Conservation (phyloP, 164 flowering plant species). For the Santalum album region DNA sequence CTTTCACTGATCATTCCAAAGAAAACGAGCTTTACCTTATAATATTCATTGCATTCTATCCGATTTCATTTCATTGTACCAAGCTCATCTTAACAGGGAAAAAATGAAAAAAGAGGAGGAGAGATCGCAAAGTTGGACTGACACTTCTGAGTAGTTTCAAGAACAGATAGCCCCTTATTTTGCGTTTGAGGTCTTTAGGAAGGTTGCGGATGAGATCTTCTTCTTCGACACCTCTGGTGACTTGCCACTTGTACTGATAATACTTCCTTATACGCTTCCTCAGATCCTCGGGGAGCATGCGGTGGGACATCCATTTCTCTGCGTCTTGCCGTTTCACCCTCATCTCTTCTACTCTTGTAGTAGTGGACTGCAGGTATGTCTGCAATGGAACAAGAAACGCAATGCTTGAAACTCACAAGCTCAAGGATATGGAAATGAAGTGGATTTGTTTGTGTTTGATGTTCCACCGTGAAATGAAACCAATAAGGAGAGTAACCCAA, state of each 20-base stretch:
- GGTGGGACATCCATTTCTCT: slow-evolving; percentile 72
- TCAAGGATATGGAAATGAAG: too few relatives aligned
- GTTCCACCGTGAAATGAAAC: too few relatives aligned
- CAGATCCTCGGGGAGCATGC: slow-evolving; percentile 49
- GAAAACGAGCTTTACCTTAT: too few relatives aligned
- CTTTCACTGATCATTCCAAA: too few relatives aligned
- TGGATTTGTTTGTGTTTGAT: too few relatives aligned
- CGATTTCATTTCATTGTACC: too few relatives aligned
- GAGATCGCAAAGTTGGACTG: slow-evolving; percentile 24
- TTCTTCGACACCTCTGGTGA: slow-evolving; percentile 67
- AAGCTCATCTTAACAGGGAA: too few relatives aligned
- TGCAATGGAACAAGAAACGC: slow-evolving; percentile 7
- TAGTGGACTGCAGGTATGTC: slow-evolving; percentile 66
- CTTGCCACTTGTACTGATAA: slow-evolving; percentile 64
- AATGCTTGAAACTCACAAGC: too few relatives aligned
- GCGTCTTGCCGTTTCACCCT: slow-evolving; percentile 63
- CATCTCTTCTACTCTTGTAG: slow-evolving; percentile 69
- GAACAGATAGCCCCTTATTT: slow-evolving; percentile 60
- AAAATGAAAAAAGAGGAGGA: too few relatives aligned
- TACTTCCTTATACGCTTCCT: slow-evolving; percentile 39
- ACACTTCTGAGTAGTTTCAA: slow-evolving; percentile 68
- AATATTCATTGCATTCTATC: too few relatives aligned
- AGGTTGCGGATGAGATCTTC: slow-evolving; percentile 41
- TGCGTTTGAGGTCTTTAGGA: slow-evolving; percentile 61
- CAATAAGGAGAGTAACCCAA: too few relatives aligned